Evolutionary conservation across 2,329 filamentous ascomycete species (phyloP).

Genomic region (Cadophora sp.): DNA sequence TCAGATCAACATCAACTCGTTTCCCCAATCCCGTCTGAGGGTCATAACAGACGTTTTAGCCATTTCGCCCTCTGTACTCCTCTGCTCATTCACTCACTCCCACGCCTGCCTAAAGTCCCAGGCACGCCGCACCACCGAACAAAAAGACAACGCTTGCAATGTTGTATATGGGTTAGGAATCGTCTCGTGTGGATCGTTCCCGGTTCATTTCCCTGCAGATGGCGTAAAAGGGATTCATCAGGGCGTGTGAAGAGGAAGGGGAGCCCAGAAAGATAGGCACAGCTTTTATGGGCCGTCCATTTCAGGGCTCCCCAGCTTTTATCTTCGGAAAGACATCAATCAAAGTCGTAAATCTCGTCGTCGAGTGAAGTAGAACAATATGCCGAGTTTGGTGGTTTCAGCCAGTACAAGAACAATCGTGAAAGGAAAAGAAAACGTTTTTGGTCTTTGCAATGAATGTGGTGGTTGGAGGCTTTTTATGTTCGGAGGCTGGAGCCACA

Average conservation of each 20-base stretch:
- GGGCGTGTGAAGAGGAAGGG: conserved; percentile 26
- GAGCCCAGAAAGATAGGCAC: background rate
- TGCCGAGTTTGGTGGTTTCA: conserved; percentile 45
- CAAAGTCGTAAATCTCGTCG: conserved; percentile 51
- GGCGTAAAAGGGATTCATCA: conserved; percentile 35
- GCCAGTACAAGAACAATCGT: conserved; percentile 49
- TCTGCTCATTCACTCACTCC: conserved; percentile 1
- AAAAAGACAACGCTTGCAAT: conserved; percentile 32
- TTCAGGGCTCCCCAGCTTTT: background rate
- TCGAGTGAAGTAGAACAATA: conserved; percentile 48
- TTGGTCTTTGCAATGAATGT: conserved; percentile 39
- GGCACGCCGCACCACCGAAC: background rate
- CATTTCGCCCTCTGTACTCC: background rate
- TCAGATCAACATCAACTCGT: background rate
- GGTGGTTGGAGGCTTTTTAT: conserved; percentile 39
- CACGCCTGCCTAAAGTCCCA: conserved; percentile 14
- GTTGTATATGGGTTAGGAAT: conserved; percentile 36
- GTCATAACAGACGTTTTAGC: conserved; percentile 42
- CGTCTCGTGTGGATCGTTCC: conserved; percentile 9
- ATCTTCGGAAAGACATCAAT: conserved; percentile 37
- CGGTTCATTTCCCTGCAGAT: conserved; percentile 26
- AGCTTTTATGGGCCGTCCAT: background rate
- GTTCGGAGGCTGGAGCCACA: conserved; percentile 39
- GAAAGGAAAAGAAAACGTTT: conserved; percentile 36
- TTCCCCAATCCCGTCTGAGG: conserved; percentile 35